Base-by-base conservation (phyloP, 305 asterid genomes). In the Rubia peregrina region DNA sequence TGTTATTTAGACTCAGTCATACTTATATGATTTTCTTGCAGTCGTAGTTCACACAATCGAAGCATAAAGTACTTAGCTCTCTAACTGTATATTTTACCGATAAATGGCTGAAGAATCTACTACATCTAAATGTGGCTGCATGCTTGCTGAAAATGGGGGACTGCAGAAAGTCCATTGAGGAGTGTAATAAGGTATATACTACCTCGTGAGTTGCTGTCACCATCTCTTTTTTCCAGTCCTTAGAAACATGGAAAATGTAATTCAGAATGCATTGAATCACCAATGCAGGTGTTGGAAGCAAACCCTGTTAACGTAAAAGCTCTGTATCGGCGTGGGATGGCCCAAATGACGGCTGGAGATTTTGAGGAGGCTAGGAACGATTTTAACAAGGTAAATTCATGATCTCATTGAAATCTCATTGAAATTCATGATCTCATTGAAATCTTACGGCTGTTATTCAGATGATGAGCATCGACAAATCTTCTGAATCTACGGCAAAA, bases 271-370 rank as follows among this genome's bases (percentile, higher is more conserved):
- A 12, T 16, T 71, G 67, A 30, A 60, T 67, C 26, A 21, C 43
- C 66, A 71, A 24, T 73, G 71, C 71, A 94, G 98, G 99, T 90
- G 59, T 81, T 94, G 79, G 99, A 91, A 33, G 79, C 93, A 70
- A 94, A 87, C 80, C 98, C 97, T n/a, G 88, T 73, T 74, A 98
- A 94, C 68, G 95, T 87, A 44, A 91, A 94, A 88, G 97, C 95
- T 71, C 89, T 88, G 67, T 94, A 91, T 83, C 89, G 98, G 53
- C 95, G 99, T 24, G 99, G 98, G 76, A 94, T 91, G 99, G 98
- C 99, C 24, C 83, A 82, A 83, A 84, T 87, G 91, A 83, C 87
- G 16, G 86, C 82, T 64, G 98, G 97, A 71, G 96, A 90, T 78
- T 94, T 87, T 76, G 95, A 86, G 74, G 95, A 89, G 80, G 97